These are phyloP conservation scores for Boletus edulis DNA, from an alignment of 768 basidiomycete genomes.

Conservation along the genomic window DNA sequence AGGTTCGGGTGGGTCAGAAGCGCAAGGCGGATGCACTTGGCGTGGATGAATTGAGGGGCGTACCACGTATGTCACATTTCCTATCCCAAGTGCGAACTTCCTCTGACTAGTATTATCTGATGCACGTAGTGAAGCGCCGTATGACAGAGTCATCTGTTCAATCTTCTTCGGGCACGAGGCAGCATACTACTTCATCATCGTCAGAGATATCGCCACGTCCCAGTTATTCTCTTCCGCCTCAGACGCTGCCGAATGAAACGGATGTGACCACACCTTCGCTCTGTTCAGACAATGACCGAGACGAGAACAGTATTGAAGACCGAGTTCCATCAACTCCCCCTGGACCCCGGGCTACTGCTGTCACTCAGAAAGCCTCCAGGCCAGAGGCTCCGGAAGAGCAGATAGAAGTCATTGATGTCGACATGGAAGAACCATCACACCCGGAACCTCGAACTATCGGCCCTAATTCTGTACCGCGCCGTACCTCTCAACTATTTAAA, in stretches of 20 bases:
- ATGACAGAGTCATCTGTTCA: constrained; percentile 29
- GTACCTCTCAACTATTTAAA: constrained; percentile 44
- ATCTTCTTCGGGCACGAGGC: constrained; percentile 21
- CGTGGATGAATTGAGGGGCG: constrained; percentile 26
- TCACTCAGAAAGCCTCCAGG: background rate
- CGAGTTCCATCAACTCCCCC: constrained; percentile 51
- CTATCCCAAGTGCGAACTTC: background rate
- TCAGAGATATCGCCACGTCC: constrained; percentile 26
- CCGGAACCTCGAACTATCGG: constrained; percentile 7
- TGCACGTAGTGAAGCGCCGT: constrained; percentile 39
- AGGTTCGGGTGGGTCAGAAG: constrained; percentile 26
- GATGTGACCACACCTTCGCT: constrained; percentile 63
- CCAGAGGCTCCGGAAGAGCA: constrained; percentile 3
- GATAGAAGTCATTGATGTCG: constrained; percentile 37
- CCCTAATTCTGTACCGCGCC: constrained; percentile 11
- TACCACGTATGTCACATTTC: constrained; percentile 32
- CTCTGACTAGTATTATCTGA: constrained; percentile 1
- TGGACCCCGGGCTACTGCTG: constrained; percentile 25
- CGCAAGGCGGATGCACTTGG: constrained; percentile 28
- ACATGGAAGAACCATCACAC: constrained; percentile 30
- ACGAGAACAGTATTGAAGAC: constrained; percentile 50
- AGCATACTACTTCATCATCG: constrained; percentile 7
- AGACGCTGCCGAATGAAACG: constrained; percentile 35
- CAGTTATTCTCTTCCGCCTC: constrained; percentile 18
- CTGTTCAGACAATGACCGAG: constrained; percentile 67